Evolutionary conservation across 805 yeast species (phyloP), one percentile per base, ranked within the genome.

Genomic region (Metschnikowia amazonensis): DNA sequence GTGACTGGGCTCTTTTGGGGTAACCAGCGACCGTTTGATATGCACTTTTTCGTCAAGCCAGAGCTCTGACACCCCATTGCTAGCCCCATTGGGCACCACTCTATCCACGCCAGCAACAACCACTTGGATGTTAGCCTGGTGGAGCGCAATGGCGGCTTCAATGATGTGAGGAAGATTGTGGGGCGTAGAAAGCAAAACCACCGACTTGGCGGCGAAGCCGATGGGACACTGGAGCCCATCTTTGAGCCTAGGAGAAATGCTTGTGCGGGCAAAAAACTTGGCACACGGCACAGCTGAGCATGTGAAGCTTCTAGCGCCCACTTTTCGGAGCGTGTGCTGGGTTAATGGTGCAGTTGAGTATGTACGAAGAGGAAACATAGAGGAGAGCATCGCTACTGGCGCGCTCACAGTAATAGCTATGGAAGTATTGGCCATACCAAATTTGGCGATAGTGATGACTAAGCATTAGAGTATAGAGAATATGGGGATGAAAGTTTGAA

Each of bases 21-120:
- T 48, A 8, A 39, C 54, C n/a, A 47, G 47, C 1, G 64, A 45
- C 11, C 52, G 24, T 17, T 46, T 39, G 9, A 70, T 53, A 3
- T 40, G 36, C 21, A 65, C 45, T 16, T 50, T 46, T 7, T 60
- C 54, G 34, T 63, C 66, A 21, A 64, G 45, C 77, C 77, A 72
- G 47, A 72, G 51, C 51, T 66, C 72, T 8, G 69, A 60, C 2
- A 70, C 53, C 0, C 75, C 77, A 48, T 62, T 58, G 28, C 68
- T 47, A 9, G 49, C 50, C 2, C 68, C 64, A 37, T 58, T 56
- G 14, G 69, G 67, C 11, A 64, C 62, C 14, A 67, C 61, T 3
- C 69, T 54, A 45, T 72, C 76, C 3, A 70, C 60, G 1, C 74
- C 75, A 0, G 74, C 76, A 11, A 70, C 74, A 9, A 66, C 53